Evolutionary conservation across 1,139 yeast genomes (phyloP).

Genomic region (Spathaspora sp.): DNA sequence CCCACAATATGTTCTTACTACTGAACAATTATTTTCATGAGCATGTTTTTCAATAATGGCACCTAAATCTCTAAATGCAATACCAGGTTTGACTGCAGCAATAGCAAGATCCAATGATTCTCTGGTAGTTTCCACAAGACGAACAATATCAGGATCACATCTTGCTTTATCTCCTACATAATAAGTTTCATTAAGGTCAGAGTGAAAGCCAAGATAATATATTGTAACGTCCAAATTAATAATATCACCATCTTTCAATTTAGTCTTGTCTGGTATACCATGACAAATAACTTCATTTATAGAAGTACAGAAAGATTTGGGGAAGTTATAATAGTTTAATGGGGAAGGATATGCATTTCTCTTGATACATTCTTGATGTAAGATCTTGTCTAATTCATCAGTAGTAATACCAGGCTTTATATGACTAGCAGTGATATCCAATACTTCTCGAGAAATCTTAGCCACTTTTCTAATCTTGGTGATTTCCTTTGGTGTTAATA

Average conservation of each 20-base stretch:
- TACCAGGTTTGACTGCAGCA: slow-evolving; percentile 85
- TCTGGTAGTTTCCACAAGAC: slow-evolving; percentile 91
- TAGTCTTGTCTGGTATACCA: slow-evolving; percentile 92
- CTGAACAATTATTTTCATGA: slow-evolving; percentile 72
- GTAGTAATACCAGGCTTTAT: slow-evolving; percentile 89
- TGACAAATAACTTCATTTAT: slow-evolving; percentile 95
- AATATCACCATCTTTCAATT: slow-evolving; percentile 90
- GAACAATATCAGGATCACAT: slow-evolving; percentile 69
- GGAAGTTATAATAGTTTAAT: slow-evolving; percentile 89
- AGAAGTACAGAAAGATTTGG: slow-evolving; percentile 90
- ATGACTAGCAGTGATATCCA: slow-evolving; percentile 84
- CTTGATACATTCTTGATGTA: slow-evolving; percentile 85
- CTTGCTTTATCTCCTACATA: slow-evolving; percentile 92
- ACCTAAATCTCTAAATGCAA: slow-evolving; percentile 84
- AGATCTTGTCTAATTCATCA: slow-evolving; percentile 84
- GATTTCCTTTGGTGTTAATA: slow-evolving; percentile 63
- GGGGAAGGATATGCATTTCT: slow-evolving; percentile 96
- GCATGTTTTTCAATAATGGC: slow-evolving; percentile 89
- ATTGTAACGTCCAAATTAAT: slow-evolving; percentile 87
- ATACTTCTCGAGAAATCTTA: slow-evolving; percentile 77
- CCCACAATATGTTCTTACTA: slow-evolving; percentile 89
- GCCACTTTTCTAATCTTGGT: slow-evolving; percentile 74
- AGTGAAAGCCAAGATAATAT: slow-evolving; percentile 84
- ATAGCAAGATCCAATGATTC: slow-evolving; percentile 87
- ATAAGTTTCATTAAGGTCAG: slow-evolving; percentile 95